Evolutionary conservation across 139 green algal species (phyloP), one percentile per base, ranked within the genome.

Genomic region (Chlorella vulgaris): DNA sequence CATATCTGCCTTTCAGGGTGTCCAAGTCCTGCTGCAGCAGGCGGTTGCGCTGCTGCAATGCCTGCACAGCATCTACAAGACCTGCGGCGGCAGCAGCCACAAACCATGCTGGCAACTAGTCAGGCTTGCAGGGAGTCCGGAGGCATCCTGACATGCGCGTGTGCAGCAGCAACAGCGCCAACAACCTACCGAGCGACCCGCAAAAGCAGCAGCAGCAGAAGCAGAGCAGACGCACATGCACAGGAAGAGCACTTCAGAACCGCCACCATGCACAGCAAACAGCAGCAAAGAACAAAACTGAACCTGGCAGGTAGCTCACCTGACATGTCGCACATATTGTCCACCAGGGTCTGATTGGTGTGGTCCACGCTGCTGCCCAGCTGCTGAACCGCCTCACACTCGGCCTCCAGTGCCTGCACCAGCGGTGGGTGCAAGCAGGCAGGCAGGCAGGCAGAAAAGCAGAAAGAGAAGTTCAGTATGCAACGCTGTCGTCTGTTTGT

Each of bases 1-100:
- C 39, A 43, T 66, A 35, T 31, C 67, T 74, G 43, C 42, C 33
- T 42, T 75, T 63, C 42, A 76, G 36, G 4, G 24, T 60, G 47
- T 83, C 77, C 33, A 81, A 42, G 42, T 85, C 58, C 19, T 53
- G 19, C 66, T 83, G 70, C 43, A 87, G 69, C 62, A 81, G 63
- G 6, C 70, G 43, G 51, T 81, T 84, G 73, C 79, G 78, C 51
- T 76, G 10, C 78, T 88, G 84, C 50, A 88, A 40, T 26, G 79
- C 73, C n/a, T 69, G 53, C 50, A 88, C 84, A 1, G 84, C 78
- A 28, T 88, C 84, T n/a, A 88, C 73, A n/a, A 88, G 73, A n/a
- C 79, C 79, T 83, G 68, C 31, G 33, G 18, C 36, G 21, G 18
- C 29, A 29, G 33, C 1, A 43, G 3, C 15, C n/a, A n/a, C n/a